Evolutionary conservation across 2,329 filamentous ascomycete species (phyloP), one percentile per base, ranked within the genome.

Genomic region (Penicillium freii): DNA sequence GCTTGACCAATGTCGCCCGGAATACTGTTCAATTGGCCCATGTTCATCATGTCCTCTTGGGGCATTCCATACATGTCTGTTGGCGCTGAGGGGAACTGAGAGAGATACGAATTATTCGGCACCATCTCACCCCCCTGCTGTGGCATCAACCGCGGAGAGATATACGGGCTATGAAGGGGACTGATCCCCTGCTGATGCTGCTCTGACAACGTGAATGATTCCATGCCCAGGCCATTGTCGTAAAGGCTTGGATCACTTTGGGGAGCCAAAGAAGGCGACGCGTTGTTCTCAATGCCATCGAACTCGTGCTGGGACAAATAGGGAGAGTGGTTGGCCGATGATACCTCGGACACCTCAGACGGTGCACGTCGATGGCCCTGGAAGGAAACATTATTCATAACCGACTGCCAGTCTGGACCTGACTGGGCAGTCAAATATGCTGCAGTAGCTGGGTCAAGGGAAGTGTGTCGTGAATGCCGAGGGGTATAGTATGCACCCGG

Each of bases 291-390:
- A 51, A 83, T 80, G n/a, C 80, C 76, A 21, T 96, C 92, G 69
- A 96, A 85, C 67, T 97, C 92, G 59, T 89, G 83, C 64, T 88
- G 88, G 29, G 83, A 84, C 56, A 96, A 77, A 69, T 91, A 91
- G 4, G 93, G 93, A 19, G 93, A 97, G 25, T 87, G 89, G 23
- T 90, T 87, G 17, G 87, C 90, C 19, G 91, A 96, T 2, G 85
- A 96, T 6, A 96, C 87, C 65, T 97, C 93, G 3, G 92, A 96
- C 68, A 88, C 91, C 66, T 97, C 93, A n/a, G 92, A 97, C 1
- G 91, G 90, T 38, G 85, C 87, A 68, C 92, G 86, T 66, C 92
- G 84, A 71, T 97, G 93, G n/a, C 84, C 81, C 64, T 90, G 88
- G 69, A 96, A 97, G 58, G 80, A 77, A 38, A 78, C 76, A 65